phyloP scores from a whole-genome alignment of 768 basidiomycete genomes.

The Phaeolepiota aurea region DNA sequence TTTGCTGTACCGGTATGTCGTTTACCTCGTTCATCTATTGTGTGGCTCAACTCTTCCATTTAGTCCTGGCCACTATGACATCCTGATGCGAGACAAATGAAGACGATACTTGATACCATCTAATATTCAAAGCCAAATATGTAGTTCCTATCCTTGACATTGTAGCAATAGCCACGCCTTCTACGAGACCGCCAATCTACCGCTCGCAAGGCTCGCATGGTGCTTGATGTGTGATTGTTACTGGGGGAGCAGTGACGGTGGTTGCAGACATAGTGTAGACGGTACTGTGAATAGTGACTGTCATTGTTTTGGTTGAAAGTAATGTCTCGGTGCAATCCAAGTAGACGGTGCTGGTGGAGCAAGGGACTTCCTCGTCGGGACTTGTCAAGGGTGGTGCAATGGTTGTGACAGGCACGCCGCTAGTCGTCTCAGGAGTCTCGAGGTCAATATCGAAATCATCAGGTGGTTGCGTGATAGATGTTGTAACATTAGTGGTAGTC shows the following conservation, averaged over 20 bases:
- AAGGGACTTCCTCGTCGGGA: no score
- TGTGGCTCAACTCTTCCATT: background rate
- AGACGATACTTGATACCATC: background rate
- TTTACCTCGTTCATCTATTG: background rate
- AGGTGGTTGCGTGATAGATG: background rate
- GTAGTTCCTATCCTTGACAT: background rate
- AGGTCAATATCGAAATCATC: background rate
- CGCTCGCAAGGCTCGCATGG: background rate
- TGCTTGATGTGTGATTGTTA: background rate
- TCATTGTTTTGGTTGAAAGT: background rate
- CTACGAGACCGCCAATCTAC: no score
- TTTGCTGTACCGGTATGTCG: slow-evolving; percentile 4
- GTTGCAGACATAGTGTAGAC: background rate
- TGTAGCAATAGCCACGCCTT: no score
- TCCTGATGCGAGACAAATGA: background rate
- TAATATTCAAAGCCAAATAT: background rate
- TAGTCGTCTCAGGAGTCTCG: no score
- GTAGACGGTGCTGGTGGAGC: background rate
- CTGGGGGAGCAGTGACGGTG: background rate
- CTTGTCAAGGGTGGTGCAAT: no score
- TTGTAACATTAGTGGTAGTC: background rate
- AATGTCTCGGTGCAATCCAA: background rate
- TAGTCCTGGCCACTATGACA: background rate
- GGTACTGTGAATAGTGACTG: background rate
- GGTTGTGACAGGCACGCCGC: no score